Conservation (phyloP, 2,329 filamentous ascomycete species). For the Ophiostoma himal-ulmi region DNA sequence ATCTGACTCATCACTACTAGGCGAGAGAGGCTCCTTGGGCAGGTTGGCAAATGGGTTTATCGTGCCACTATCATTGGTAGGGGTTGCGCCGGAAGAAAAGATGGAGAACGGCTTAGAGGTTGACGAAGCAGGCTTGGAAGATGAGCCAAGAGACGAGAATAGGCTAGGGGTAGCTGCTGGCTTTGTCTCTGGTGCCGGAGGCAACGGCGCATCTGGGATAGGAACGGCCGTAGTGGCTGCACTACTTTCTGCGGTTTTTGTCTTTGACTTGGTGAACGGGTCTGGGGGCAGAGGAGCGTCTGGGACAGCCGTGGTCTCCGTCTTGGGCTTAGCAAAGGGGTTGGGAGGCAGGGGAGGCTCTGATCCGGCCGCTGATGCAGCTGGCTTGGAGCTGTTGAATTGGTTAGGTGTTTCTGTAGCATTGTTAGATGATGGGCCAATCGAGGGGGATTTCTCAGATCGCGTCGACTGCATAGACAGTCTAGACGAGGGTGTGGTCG, state of each 20-base stretch:
- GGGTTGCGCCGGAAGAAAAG: slow-evolving; percentile 21
- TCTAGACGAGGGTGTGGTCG: slow-evolving; percentile 42
- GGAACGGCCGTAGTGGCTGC: not conserved
- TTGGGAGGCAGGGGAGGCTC: slow-evolving; percentile 31
- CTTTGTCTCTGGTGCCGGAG: slow-evolving; percentile 29
- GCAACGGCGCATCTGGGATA: slow-evolving; percentile 28
- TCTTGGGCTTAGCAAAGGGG: slow-evolving; percentile 23
- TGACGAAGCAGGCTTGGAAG: not conserved
- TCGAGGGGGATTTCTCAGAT: not conserved
- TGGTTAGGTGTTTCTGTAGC: slow-evolving; percentile 30
- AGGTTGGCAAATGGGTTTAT: slow-evolving; percentile 25
- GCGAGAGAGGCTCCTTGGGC: slow-evolving; percentile 24
- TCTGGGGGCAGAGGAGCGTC: slow-evolving; percentile 25
- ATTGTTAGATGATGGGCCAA: slow-evolving; percentile 27
- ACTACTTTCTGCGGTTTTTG: not conserved
- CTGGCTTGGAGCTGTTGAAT: slow-evolving; percentile 28
- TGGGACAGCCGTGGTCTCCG: slow-evolving; percentile 20
- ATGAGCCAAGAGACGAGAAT: slow-evolving; percentile 17
- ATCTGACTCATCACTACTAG: slow-evolving; percentile 23
- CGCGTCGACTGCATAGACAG: slow-evolving; percentile 23
- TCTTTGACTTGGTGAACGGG: slow-evolving; percentile 18
- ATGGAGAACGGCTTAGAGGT: slow-evolving; percentile 16
- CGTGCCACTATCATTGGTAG: slow-evolving; percentile 11
- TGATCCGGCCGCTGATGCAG: slow-evolving; percentile 25
- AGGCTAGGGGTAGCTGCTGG: slow-evolving; percentile 21